Evolutionary conservation across 1,139 yeast species (phyloP).

Genomic region (Kurtzmaniella quercitrusa): DNA sequence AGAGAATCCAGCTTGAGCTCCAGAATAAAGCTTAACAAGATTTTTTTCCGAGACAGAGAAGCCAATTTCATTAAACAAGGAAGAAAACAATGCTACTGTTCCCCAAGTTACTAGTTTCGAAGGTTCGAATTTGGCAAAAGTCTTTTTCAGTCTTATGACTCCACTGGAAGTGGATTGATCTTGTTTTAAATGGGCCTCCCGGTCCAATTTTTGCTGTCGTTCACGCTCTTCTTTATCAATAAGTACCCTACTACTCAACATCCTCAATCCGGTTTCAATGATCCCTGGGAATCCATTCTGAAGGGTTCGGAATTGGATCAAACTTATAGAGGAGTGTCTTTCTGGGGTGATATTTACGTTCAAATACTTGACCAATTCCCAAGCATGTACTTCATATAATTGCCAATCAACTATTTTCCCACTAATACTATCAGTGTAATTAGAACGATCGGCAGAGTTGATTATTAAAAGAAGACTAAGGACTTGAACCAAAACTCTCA

Average conservation of each 20-base stretch:
- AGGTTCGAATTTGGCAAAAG: constrained; percentile 19
- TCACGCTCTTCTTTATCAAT: constrained; percentile 9
- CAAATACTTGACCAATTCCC: constrained; percentile 37
- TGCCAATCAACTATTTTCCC: constrained; percentile 24
- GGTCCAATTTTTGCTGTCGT: neutral
- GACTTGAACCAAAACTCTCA: constrained; percentile 29
- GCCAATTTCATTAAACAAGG: constrained; percentile 20
- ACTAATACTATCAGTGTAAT: neutral
- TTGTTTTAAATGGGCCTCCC: neutral
- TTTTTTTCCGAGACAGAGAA: constrained; percentile 31
- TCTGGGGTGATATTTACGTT: constrained; percentile 20
- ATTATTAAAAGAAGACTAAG: constrained; percentile 41
- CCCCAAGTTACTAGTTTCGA: constrained; percentile 39
- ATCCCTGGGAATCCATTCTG: constrained; percentile 34
- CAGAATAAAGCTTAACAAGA: constrained; percentile 63
- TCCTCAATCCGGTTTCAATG: constrained; percentile 27
- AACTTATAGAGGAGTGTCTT: constrained; percentile 20
- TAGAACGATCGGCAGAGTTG: neutral
- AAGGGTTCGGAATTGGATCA: constrained; percentile 27
- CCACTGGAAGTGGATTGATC: neutral
- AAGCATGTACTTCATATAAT: constrained; percentile 28
- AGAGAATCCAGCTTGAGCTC: constrained; percentile 77
- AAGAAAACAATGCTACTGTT: constrained; percentile 38
- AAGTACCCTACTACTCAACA: constrained; percentile 33
- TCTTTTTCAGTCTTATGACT: constrained; percentile 1